Evolutionary conservation across 495 filamentous ascomycete genomes (phyloP).

Genomic region (Pyrenula aspistea): DNA sequence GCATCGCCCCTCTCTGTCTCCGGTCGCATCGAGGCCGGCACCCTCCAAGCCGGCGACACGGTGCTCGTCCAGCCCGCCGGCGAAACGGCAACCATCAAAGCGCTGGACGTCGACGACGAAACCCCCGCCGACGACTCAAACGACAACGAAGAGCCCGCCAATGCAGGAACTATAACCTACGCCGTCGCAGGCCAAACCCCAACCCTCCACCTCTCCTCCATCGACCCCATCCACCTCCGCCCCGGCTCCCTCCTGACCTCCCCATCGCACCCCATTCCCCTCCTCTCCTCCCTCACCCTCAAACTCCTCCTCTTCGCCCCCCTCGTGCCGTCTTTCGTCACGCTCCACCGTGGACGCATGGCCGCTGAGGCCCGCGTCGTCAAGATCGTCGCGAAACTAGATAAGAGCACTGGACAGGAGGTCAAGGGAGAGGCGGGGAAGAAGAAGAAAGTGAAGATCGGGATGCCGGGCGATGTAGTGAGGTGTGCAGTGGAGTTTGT

Average conservation of each 20-base stretch:
- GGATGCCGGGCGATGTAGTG: constrained; percentile 49
- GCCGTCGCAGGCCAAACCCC: constrained; percentile 70
- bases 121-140: background rate
- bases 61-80: constrained; percentile 68
- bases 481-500: constrained; percentile 50
- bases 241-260: constrained; percentile 61
- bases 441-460: constrained; percentile 60
- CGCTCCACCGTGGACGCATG: constrained; percentile 59
- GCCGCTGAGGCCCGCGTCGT: constrained; percentile 50
- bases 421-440: constrained; percentile 59
- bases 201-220: constrained; percentile 54
- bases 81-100: constrained; percentile 68
- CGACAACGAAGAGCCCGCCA: background rate
- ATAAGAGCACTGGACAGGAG: constrained; percentile 42
- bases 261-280: constrained; percentile 30
- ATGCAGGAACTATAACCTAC: no score
- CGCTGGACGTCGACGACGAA: constrained; percentile 60
- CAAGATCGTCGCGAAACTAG: constrained; percentile 44
- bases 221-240: constrained; percentile 57
- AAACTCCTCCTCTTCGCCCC: constrained; percentile 67
- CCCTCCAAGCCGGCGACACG: constrained; percentile 69
- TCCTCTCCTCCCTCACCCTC: constrained; percentile 45
- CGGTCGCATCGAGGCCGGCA: constrained; percentile 78
- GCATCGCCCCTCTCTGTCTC: constrained; percentile 66
- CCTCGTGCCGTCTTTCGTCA: constrained; percentile 59